Evolutionary conservation across 1,139 yeast species (phyloP).

Genomic region (Spathaspora jeffriesii): DNA sequence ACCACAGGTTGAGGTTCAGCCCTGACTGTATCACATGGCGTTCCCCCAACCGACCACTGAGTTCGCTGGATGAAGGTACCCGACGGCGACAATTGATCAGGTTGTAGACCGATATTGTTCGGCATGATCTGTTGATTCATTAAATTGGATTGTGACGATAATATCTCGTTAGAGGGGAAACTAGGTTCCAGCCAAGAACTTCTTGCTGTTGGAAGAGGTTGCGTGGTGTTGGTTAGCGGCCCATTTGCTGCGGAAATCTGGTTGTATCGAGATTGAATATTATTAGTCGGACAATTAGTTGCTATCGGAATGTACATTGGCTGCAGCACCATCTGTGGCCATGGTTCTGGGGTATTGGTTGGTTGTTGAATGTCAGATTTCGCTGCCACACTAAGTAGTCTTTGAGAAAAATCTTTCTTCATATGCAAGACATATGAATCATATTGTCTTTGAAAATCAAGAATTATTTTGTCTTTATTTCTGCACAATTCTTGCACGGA

Average conservation of each 20-base stretch:
- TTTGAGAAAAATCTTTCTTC: not conserved
- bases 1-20: too few species aligned
- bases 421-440: not conserved
- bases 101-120: too few species aligned
- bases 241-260: not conserved
- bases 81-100: too few species aligned
- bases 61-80: too few species aligned
- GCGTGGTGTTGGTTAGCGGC: not conserved
- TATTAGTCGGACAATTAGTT: not conserved
- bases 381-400: not conserved
- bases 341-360: not conserved
- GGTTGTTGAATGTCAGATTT: not conserved
- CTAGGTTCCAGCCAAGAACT: too few species aligned
- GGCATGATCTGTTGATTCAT: too few species aligned
- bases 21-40: too few species aligned
- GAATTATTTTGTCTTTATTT: too few species aligned
- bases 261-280: not conserved
- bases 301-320: not conserved
- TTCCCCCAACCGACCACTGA: too few species aligned
- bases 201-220: not conserved
- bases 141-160: too few species aligned
- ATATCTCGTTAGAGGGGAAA: too few species aligned
- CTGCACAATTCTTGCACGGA: not conserved
- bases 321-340: too few species aligned
- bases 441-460: not conserved